Evolutionary conservation across 345 rosid species (phyloP), one percentile per base, ranked within the genome.

Genomic region (Draba incana): DNA sequence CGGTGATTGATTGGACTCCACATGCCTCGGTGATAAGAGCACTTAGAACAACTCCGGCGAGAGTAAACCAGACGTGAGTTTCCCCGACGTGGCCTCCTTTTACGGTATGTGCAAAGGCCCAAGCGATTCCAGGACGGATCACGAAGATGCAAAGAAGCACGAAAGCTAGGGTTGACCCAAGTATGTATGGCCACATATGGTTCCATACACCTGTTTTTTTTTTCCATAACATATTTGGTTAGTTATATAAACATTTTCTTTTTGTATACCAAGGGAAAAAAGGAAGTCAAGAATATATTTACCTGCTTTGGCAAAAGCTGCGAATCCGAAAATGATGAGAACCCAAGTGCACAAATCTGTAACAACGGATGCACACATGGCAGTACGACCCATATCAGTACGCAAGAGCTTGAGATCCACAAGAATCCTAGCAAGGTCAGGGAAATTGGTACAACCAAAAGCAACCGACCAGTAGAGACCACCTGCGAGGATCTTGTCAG

Each of bases 401-500:
- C 84, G 85, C 27, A 89, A 84, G 23, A 87, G 86, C 78, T 89
- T 92, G 60, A 84, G 79, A 66, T 87, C 84, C 1, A 87, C 80
- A 12, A 89, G 87, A 38, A 80, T 68, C 25, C 76, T 78, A 2
- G 85, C 84, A 10, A 85, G 80, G 31, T 81, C 88, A 0, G 93
- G 83, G 51, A 87, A 83, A 79, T 87, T 91, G 1, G 96, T 88
- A 49, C 83, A 76, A 0, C 78, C 63, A 4, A 85, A 80, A n/a
- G 84, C 69, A 8, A 85, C 49, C 1, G 83, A 82, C 82, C 89
- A 85, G 57, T 63, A 81, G 25, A 85, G 1, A 45, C 64, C 52
- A 41, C 84, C 86, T 12, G 57, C 62, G 12, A 27, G 12, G 15
- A 64, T 66, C 13, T 31, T 48, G 43, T 57, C 80, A 8, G 14